Evolutionary conservation across 139 green algal genomes (phyloP), one percentile per base, ranked within the genome.

Genomic region (Spirogloea muscicola): DNA sequence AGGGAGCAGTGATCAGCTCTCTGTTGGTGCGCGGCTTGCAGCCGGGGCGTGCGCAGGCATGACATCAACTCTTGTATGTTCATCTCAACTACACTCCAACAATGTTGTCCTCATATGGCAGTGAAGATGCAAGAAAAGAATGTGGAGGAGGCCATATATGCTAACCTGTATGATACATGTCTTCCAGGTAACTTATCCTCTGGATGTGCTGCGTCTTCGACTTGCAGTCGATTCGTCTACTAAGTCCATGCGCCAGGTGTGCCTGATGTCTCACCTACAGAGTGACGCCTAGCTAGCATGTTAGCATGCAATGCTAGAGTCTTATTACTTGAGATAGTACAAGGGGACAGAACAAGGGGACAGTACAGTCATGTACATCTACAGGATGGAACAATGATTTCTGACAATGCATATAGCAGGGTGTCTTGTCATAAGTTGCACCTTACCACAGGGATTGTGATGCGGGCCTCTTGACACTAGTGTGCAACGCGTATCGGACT

Each of bases 1-100:
- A 29, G 69, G 84, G 43, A 61, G 84, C 36, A 77, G 88, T 5
- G 85, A 87, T 3, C 46, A 87, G 36, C 72, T 95, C 39, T 74
- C 72, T 4, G 77, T 96, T 31, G 72, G 77, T 4, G 62, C 57
- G 10, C 82, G 88, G 39, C 77, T 96, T 40, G 68, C 39, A 13
- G 82, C 89, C 21, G 91, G 92, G n/a, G 93, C 93, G 1, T 88
- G 82, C 38, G 93, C 93, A n/a, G 92, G 92, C 46, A 96, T 97
- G 91, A 95, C 90, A 0, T 94, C 93, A 25, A 96, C 91, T 0
- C 83, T 92, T 6, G 72, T 72, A 29, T 29, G 64, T 73, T 31
- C 21, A n/a, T 55, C n/a, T 21, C n/a, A 55, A 55, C n/a, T 21
- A n/a, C 21, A 55, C 21, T 31, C 21, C 46, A 55, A n/a, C 46